phyloP scores from a whole-genome alignment of 768 basidiomycete genomes.

The Tricholoma saponaceum region DNA sequence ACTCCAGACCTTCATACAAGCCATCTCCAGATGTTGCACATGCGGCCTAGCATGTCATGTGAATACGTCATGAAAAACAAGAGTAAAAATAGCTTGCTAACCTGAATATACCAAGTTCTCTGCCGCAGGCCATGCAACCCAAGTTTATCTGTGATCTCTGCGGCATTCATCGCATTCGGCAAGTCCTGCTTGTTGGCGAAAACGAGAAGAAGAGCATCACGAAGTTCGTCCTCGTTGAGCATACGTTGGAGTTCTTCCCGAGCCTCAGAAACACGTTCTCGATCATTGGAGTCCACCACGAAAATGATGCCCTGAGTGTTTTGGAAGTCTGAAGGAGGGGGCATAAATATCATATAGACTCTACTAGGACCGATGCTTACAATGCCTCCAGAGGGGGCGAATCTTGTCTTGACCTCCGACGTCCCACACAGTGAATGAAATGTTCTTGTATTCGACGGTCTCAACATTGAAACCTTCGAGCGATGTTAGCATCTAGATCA shows the following conservation, averaged over 20 bases:
- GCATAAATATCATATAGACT: conserved; percentile 15
- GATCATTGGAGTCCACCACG: conserved; percentile 98
- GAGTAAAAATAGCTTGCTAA: conserved; percentile 28
- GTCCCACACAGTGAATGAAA: conserved; percentile 99
- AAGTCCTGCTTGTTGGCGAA: conserved; percentile 99
- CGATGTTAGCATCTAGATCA: conserved; percentile 18
- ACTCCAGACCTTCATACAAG: conserved; percentile 97
- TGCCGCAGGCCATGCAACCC: conserved; percentile 96
- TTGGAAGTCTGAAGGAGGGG: conserved; percentile 84
- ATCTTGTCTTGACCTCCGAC: conserved; percentile 99
- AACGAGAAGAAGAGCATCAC: conserved; percentile 96
- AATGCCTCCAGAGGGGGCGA: conserved; percentile 99
- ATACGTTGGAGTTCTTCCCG: conserved; percentile 99
- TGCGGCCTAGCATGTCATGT: conserved; percentile 60
- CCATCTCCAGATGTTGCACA: conserved; percentile 99
- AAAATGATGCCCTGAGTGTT: conserved; percentile 99
- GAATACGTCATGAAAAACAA: conserved; percentile 13
- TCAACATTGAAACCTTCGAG: conserved; percentile 97
- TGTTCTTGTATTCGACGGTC: conserved; percentile 99
- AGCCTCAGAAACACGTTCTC: conserved; percentile 98
- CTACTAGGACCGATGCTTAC: conserved; percentile 45
- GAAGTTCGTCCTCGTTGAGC: conserved; percentile 99
- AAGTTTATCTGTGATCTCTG: conserved; percentile 99
- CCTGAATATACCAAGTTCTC: conserved; percentile 98
- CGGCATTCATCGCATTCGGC: conserved; percentile 99